Base-by-base conservation (phyloP, 2,329 filamentous ascomycete species). In the Nothophoma quercina region DNA sequence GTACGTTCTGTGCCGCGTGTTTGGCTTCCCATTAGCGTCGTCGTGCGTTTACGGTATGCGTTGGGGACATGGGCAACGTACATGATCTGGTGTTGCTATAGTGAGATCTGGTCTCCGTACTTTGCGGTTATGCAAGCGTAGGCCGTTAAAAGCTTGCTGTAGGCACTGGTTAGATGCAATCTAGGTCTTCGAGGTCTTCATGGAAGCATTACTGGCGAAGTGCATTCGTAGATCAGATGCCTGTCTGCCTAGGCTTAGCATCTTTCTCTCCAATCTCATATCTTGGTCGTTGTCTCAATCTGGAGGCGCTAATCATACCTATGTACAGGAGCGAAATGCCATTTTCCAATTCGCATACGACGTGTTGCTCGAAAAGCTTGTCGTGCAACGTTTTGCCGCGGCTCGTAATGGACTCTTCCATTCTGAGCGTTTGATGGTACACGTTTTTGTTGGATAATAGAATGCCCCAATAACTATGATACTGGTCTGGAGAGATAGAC, bases 151-250 rank as follows among this genome's bases (percentile, higher is more conserved):
- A 40, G 93, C 93, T 90, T 97, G 93, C 86, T 91, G 69, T 66
- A 38, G 26, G 43, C 15, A n/a, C 7, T 19, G 23, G 25, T 26
- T 12, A 26, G 12, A 26, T 26, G 7, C 25, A 26, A 26, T 26
- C 12, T 12, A 26, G 7, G 25, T 26, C 25, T 26, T 26, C 25
- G 19, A 25, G 39, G 23, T 21, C 25, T 42, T 52, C 18, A 15
- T 8, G 25, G 13, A 7, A 34, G 34, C 75, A 87, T 71, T 83
- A 91, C 88, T 57, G 93, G 93, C 64, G 93, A 96, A 63, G 93
- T 98, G 72, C 97, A 93, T 82, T 98, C 93, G 75, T 98, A 93
- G 58, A 97, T 91, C 54, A 98, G 83, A 81, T 98, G 93, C 76
- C 93, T 85, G 78, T 96, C 90, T 91, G 67, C 46, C 51, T 33